Evolutionary conservation across 2,329 filamentous ascomycete genomes (phyloP).

Genomic region (Hypoxylon sp.): DNA sequence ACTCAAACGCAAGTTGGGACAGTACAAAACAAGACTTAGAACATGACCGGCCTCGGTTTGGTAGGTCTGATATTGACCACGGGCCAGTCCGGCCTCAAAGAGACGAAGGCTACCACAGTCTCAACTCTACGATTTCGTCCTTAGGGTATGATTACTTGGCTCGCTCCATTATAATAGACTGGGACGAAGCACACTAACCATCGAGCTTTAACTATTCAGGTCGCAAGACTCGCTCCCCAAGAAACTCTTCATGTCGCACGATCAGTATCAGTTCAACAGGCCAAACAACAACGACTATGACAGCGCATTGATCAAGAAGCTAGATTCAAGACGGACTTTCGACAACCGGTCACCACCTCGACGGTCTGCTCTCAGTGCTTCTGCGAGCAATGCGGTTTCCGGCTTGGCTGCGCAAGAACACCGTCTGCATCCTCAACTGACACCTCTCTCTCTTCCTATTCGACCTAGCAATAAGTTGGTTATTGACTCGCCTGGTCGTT

Average conservation of each 20-base stretch:
- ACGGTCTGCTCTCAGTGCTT: constrained; percentile 60
- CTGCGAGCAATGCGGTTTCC: constrained; percentile 56
- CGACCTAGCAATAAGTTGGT: constrained; percentile 58
- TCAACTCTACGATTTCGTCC: constrained; percentile 51
- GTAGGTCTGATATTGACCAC: constrained; percentile 42
- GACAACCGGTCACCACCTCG: constrained; percentile 61
- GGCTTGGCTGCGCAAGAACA: constrained; percentile 57
- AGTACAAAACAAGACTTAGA: constrained; percentile 48
- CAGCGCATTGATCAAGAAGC: constrained; percentile 66
- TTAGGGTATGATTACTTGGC: constrained; percentile 44
- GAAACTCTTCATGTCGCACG: constrained; percentile 65
- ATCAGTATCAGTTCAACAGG: constrained; percentile 62
- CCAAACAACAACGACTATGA: constrained; percentile 60
- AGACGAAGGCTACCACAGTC: constrained; percentile 54
- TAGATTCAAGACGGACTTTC: constrained; percentile 63
- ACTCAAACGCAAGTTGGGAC: constrained; percentile 51
- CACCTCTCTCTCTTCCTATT: constrained; percentile 63
- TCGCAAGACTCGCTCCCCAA: constrained; percentile 59
- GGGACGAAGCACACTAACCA: constrained; percentile 38
- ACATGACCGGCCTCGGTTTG: constrained; percentile 43
- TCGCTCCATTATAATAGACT: background rate
- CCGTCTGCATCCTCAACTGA: constrained; percentile 52
- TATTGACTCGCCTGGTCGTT: constrained; percentile 61
- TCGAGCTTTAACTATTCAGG: constrained; percentile 49
- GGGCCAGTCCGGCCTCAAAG: constrained; percentile 44